Evolutionary conservation across 2,329 filamentous ascomycete species (phyloP), one percentile per base, ranked within the genome.

Genomic region (Raffaelea albimanens): DNA sequence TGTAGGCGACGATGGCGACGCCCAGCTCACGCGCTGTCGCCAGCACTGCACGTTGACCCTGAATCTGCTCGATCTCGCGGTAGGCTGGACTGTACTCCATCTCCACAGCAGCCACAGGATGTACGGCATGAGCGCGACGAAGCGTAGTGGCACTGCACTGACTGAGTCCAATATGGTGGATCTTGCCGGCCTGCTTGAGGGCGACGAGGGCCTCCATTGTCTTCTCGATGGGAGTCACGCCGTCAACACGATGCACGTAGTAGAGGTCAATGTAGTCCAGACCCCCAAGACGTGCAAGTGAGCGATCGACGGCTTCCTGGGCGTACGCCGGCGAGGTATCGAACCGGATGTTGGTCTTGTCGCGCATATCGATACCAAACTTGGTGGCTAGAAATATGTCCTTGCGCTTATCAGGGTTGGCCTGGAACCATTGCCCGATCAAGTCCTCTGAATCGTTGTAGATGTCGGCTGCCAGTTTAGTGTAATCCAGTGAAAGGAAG

Each of bases 1-100:
- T 71, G 61, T 80, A 82, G 2, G 75, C 72, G 1, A 84, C 69
- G 4, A 79, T 61, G 1, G 73, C 64, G 3, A 80, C 64, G 2
- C 76, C 69, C 4, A 70, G 63, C 52, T 71, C 68, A 38, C 69
- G 67, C 45, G 61, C 63, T 4, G 65, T 67, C 25, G 52, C 49
- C 20, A 70, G 58, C 5, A 71, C 55, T 3, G 43, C 53, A 2
- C 45, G 40, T n/a, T n/a, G n/a, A n/a, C n/a, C n/a, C 21, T 57
- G 47, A 40, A 61, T 59, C 4, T 51, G 59, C 56, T 76, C 72
- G 50, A 74, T 71, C 14, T 71, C 70, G 1, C 67, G 61, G 4
- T 62, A 60, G 51, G 75, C 76, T 1, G 67, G 65, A 5, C 61
- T 68, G 60, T 75, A 77, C 56, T 77, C 74, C 25, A 73, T 59